Evolutionary conservation across 441 rosid species (phyloP).

Genomic region (Flueggea neowawraea): DNA sequence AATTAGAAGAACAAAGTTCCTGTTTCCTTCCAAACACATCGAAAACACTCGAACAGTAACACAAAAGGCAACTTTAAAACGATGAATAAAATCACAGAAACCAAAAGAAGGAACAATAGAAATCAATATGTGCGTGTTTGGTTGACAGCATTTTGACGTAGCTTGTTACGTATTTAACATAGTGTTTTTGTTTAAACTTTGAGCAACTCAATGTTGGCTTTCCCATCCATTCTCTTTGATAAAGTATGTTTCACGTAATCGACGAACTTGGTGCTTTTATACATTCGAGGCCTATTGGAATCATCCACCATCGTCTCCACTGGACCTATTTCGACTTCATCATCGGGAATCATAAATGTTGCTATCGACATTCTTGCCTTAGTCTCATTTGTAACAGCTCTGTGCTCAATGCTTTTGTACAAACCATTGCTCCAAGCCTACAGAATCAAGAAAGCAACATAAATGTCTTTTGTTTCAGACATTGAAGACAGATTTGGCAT

Average conservation of each 20-base stretch:
- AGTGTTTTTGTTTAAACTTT: background rate
- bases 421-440: constrained; percentile 19
- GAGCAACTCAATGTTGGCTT: constrained; percentile 5
- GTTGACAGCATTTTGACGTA: background rate
- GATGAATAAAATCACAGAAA: too few relatives aligned
- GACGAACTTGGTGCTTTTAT: constrained; percentile 1
- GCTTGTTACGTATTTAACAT: background rate
- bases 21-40: too few relatives aligned
- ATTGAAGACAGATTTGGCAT: background rate
- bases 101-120: too few relatives aligned
- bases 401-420: constrained; percentile 24
- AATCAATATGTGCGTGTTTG: background rate
- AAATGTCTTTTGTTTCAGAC: background rate
- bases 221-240: constrained; percentile 3
- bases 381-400: constrained; percentile 14
- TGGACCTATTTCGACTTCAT: constrained; percentile 13
- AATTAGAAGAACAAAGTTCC: too few relatives aligned
- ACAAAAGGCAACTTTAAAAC: too few relatives aligned
- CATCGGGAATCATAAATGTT: constrained; percentile 14
- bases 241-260: constrained; percentile 1
- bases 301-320: constrained; percentile 1
- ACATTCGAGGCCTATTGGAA: background rate
- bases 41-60: too few relatives aligned
- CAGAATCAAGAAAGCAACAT: background rate
- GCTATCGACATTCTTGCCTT: constrained; percentile 17